Percentiles rank a stretch among this genome's conserved stretches.
These are phyloP conservation scores for Nitzschia sp. DNA, from an alignment of 108 stramenopile species.

Conservation along the genomic window DNA sequence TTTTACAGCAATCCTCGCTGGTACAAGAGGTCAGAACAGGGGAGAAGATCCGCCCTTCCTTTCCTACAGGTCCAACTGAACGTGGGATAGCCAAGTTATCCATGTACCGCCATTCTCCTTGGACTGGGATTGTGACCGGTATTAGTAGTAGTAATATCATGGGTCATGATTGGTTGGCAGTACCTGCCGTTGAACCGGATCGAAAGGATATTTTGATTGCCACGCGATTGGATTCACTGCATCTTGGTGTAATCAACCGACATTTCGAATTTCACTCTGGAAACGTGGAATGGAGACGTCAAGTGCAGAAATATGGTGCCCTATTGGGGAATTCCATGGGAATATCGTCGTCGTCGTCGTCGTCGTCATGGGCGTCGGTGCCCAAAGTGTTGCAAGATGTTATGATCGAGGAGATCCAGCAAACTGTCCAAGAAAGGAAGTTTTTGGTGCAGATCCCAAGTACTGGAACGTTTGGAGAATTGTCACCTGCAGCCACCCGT, in stretches of 20 bases:
- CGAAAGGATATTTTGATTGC: conserved; percentile 38
- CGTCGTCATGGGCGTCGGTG: too few relatives aligned
- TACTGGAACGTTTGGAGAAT: neutral
- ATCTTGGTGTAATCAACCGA: conserved; percentile 30
- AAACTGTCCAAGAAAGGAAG: neutral
- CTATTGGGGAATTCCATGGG: too few relatives aligned
- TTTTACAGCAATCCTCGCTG: too few relatives aligned
- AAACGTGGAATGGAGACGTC: conserved; percentile 2
- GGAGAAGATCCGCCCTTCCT: neutral
- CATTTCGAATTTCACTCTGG: conserved; percentile 35
- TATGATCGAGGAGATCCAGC: neutral
- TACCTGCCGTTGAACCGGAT: neutral
- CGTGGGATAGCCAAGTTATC: too few relatives aligned
- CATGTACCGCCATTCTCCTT: too few relatives aligned
- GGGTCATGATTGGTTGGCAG: too few relatives aligned
- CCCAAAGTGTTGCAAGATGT: too few relatives aligned
- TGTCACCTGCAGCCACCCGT: neutral
- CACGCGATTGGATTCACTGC: conserved; percentile 14
- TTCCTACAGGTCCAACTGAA: neutral
- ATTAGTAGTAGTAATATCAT: too few relatives aligned
- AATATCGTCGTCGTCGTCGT: too few relatives aligned
- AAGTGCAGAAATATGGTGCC: neutral
- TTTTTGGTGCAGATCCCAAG: neutral
- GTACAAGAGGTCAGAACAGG: neutral
- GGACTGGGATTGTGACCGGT: too few relatives aligned